Conservation (phyloP, 371 early-diverging fungal species). For the Saksenaea vasiformis region DNA sequence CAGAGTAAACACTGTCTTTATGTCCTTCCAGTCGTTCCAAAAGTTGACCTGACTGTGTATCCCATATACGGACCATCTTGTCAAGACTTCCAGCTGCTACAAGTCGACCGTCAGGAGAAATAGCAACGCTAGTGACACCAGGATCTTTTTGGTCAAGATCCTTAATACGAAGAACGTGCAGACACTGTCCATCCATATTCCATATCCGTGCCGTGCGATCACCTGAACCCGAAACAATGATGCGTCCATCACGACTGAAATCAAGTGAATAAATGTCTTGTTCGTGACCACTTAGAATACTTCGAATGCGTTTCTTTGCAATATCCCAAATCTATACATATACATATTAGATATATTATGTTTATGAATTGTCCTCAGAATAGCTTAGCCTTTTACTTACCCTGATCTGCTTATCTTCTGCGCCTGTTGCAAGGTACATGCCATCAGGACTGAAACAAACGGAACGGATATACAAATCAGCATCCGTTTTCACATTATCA, state of each 20-base stretch:
- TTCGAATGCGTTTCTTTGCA: constrained; percentile 64
- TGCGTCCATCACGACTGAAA: constrained; percentile 88
- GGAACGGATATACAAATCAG: constrained; percentile 90
- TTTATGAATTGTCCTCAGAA: too few species aligned
- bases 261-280: constrained; percentile 96
- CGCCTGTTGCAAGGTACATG: constrained; percentile 90
- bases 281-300: constrained; percentile 83
- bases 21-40: constrained; percentile 92
- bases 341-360: too few species aligned
- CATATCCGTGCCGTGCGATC: constrained; percentile 90
- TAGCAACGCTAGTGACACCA: constrained; percentile 92
- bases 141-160: constrained; percentile 84
- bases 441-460: constrained; percentile 97
- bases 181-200: constrained; percentile 75
- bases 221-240: constrained; percentile 91
- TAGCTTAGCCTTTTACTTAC: constrained; percentile 41
- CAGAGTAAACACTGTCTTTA: constrained; percentile 92
- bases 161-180: constrained; percentile 75
- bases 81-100: constrained; percentile 88
- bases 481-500: constrained; percentile 69
- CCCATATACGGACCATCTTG: constrained; percentile 92
- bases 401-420: constrained; percentile 92
- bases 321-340: constrained; percentile 76
- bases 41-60: constrained; percentile 77
- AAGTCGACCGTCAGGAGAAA: constrained; percentile 75